Conservation (phyloP, 106 monocot genomes). For the Vanilla planifolia region DNA sequence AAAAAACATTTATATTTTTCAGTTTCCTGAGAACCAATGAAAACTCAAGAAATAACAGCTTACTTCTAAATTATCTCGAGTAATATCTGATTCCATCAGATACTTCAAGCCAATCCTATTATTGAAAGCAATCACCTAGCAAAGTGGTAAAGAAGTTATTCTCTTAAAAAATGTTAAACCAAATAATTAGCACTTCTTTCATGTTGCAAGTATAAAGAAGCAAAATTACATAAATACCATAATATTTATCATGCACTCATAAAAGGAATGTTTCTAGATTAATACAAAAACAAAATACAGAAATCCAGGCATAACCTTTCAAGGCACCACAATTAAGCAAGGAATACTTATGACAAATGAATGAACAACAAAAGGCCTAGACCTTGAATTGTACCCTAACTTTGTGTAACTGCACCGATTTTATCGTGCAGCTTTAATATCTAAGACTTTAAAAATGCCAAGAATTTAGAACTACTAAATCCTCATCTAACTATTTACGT, state of each 20-base stretch:
- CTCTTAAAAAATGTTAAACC: not conserved
- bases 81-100: constrained; percentile 66
- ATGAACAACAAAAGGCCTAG: not conserved
- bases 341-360: not conserved
- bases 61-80: constrained; percentile 60
- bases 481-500: too few relatives aligned
- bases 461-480: too few relatives aligned
- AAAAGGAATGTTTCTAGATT: not conserved
- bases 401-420: too few relatives aligned
- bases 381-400: too few relatives aligned
- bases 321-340: not conserved
- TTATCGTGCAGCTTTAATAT: too few relatives aligned
- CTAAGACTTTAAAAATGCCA: too few relatives aligned
- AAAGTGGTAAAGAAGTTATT: constrained; percentile 10
- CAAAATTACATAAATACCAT: not conserved
- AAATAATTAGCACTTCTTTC: not conserved
- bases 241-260: not conserved
- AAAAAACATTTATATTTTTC: not conserved
- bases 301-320: not conserved
- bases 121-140: constrained; percentile 92
- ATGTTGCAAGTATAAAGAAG: not conserved
- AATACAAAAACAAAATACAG: too few relatives aligned
- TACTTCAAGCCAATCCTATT: constrained; percentile 71
- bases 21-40: not conserved
- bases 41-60: constrained; percentile 7